Evolutionary conservation across 2,329 filamentous ascomycete species (phyloP).

Genomic region (Cordyceps javanica): DNA sequence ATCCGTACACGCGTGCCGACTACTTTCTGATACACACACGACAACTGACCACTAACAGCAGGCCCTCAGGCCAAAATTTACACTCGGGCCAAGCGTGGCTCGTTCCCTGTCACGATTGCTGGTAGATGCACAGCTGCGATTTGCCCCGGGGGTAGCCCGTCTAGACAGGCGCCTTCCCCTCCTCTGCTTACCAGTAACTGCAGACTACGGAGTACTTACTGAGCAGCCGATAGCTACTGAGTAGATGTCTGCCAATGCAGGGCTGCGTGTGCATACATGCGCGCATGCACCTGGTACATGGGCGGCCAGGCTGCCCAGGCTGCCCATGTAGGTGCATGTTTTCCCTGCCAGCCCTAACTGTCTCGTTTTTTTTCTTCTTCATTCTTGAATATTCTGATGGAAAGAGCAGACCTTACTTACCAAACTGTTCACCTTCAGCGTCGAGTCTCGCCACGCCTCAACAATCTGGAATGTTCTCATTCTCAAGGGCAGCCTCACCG

Average conservation of each 20-base stretch:
- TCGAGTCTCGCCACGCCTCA: not conserved
- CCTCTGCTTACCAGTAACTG: too few species aligned
- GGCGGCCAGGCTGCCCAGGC: not conserved
- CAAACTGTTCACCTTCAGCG: not conserved
- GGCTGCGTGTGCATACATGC: slow-evolving; percentile 4
- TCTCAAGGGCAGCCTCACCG: slow-evolving; percentile 21
- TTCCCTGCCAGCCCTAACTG: slow-evolving; percentile 8
- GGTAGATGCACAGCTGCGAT: slow-evolving; percentile 1
- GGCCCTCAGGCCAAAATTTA: not conserved
- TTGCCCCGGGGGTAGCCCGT: slow-evolving; percentile 3
- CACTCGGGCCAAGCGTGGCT: not conserved
- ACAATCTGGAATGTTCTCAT: slow-evolving; percentile 8
- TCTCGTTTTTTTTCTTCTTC: slow-evolving; percentile 1
- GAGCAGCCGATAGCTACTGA: too few species aligned
- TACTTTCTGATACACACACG: too few species aligned
- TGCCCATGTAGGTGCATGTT: not conserved
- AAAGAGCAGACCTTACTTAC: not conserved
- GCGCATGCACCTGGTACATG: slow-evolving; percentile 1
- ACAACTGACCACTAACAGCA: not conserved
- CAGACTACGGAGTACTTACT: too few species aligned
- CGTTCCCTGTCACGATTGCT: slow-evolving; percentile 3
- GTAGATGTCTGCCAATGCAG: slow-evolving; percentile 4
- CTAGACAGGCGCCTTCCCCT: slow-evolving; percentile 1
- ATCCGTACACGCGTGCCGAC: not conserved
- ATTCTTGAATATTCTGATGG: too few species aligned